These are phyloP conservation scores for Leccinum disarticulatum DNA, from an alignment of 768 basidiomycete genomes.

Conservation along the genomic window DNA sequence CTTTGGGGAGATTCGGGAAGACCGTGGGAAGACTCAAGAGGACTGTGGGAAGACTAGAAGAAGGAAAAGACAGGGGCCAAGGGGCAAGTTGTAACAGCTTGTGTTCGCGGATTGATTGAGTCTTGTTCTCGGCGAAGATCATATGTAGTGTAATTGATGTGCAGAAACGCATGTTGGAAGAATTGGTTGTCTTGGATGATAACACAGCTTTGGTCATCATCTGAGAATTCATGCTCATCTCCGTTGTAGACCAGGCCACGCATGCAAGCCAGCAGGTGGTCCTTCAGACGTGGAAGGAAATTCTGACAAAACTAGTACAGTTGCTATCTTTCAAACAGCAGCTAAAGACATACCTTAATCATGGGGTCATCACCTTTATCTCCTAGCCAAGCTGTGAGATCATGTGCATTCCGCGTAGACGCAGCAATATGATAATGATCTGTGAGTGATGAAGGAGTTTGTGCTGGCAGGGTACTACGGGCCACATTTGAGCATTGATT, in stretches of 20 bases:
- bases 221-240: slow-evolving; percentile 26
- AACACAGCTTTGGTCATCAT: slow-evolving; percentile 24
- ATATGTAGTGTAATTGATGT: too few relatives aligned
- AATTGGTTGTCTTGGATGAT: slow-evolving; percentile 17
- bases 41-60: too few relatives aligned
- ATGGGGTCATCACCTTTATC: not conserved
- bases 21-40: too few relatives aligned
- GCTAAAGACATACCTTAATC: not conserved
- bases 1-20: too few relatives aligned
- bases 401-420: not conserved
- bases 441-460: not conserved
- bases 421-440: not conserved
- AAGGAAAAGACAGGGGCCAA: too few relatives aligned
- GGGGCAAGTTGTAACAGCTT: too few relatives aligned
- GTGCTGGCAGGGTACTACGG: not conserved
- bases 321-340: not conserved
- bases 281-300: not conserved
- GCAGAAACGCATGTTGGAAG: slow-evolving; percentile 11
- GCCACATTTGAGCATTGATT: not conserved
- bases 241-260: slow-evolving; percentile 8
- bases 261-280: not conserved
- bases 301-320: too few relatives aligned
- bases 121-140: too few relatives aligned
- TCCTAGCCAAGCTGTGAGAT: not conserved
- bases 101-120: not conserved